These are phyloP conservation scores for Kwoniella sp. DNA, from an alignment of 768 basidiomycete genomes.

Conservation along the genomic window DNA sequence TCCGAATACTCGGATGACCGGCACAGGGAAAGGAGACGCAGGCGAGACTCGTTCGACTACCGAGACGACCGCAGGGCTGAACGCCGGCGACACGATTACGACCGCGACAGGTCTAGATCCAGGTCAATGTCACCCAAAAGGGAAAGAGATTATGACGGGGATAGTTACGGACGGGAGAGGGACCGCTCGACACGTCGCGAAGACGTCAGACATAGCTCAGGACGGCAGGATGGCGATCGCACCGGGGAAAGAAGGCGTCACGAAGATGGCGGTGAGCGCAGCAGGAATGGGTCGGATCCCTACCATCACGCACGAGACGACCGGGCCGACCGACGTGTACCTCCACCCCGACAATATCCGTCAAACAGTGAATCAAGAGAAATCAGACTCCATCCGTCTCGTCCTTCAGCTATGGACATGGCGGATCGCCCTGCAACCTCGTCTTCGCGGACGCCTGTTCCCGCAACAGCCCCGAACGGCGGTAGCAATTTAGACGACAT, in stretches of 20 bases:
- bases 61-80: constrained; percentile 10
- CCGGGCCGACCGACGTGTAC: constrained; percentile 46
- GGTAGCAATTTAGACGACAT: constrained; percentile 31
- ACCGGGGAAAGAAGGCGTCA: too few relatives aligned
- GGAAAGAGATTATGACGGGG: constrained; percentile 13
- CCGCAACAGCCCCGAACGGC: not conserved
- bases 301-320: too few relatives aligned
- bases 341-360: constrained; percentile 34
- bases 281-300: not conserved
- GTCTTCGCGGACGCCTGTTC: not conserved
- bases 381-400: constrained; percentile 51
- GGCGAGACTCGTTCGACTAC: constrained; percentile 32
- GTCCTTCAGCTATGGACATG: constrained; percentile 41
- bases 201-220: constrained; percentile 8
- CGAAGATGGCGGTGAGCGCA: too few relatives aligned
- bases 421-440: constrained; percentile 31
- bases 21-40: constrained; percentile 8
- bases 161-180: not conserved
- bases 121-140: constrained; percentile 35
- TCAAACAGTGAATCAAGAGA: constrained; percentile 52
- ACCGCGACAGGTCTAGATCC: constrained; percentile 19
- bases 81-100: constrained; percentile 7
- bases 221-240: constrained; percentile 5
- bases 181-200: constrained; percentile 8
- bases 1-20: constrained; percentile 33